Percentiles rank a stretch among this genome's conserved stretches.
phyloP scores from a whole-genome alignment of 2,329 filamentous ascomycete species.

The Aurifilum marmelostoma region DNA sequence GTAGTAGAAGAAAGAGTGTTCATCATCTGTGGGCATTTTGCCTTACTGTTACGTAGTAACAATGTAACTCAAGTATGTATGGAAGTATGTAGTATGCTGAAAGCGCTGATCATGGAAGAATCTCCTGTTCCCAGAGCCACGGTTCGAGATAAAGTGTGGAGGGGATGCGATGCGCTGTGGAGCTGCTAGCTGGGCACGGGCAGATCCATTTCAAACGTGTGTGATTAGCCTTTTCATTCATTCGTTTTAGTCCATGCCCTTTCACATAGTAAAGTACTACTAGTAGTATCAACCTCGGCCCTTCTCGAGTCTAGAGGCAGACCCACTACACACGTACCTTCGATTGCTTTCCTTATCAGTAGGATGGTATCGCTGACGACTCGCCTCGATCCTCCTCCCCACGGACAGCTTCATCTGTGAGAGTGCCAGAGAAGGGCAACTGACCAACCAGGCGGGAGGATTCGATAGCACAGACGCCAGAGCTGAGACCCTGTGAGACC shows the following conservation, averaged over 20 bases:
- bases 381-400: not conserved
- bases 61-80: no score
- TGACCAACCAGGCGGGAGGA: not conserved
- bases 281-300: not conserved
- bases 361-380: not conserved
- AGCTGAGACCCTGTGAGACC: not conserved
- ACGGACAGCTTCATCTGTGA: not conserved
- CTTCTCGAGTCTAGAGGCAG: not conserved
- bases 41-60: not conserved
- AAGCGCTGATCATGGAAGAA: no score
- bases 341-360: not conserved
- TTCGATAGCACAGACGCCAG: constrained; percentile 2
- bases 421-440: no score
- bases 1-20: fast-evolving
- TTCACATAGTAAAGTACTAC: not conserved
- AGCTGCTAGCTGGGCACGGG: not conserved
- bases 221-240: no score
- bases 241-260: not conserved
- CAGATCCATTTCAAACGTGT: not conserved
- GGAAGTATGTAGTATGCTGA: no score
- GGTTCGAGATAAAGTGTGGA: no score
- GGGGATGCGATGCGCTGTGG: no score
- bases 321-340: not conserved
- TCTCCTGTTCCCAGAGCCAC: not conserved
- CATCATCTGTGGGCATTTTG: not conserved